Base-by-base conservation (phyloP, 2,329 filamentous ascomycete genomes). In the Hypoxylon sp. region DNA sequence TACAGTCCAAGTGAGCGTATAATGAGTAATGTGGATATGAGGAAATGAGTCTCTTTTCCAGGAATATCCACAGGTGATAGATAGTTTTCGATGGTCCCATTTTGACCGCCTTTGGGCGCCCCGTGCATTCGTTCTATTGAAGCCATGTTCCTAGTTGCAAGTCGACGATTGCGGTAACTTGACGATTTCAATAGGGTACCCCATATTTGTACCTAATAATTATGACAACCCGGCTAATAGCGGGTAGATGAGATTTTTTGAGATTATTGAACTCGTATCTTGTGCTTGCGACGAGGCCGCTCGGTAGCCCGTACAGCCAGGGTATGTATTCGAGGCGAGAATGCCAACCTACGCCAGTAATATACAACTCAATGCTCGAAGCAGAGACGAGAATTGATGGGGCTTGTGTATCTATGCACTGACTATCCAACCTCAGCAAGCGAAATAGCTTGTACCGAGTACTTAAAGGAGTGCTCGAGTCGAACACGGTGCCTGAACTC, bases 31-130 rank as follows among this genome's bases (percentile, higher is more conserved):
- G 55, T 61, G 60, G 56, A 52, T 67, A 44, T 44, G 39, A 44
- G 39, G 39, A 44, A 63, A 65, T 65, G 53, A 63, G 22, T 52
- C 22, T 53, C 11, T 60, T 39, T 24, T 51, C 46, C 6, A 54
- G 58, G 47, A 37, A 66, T 62, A 66, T 64, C 50, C 59, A 61
- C 47, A 42, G 31, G 35, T 17, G 37, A 69, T 39, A 61, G 56
- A 50, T 50, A 50, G 46, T 31, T 57, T 59, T 68, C 24, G 48
- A 63, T 46, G 50, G 60, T 51, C 35, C 29, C 9, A 47, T 35
- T 60, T 67, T 71, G 68, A 71, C 70, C 70, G 68, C 65, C 56
- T 61, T 56, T 52, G 57, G 50, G 39, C 35, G 58, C 42, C 61
- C 65, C 59, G 52, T 65, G 63, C 53, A 55, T 59, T 46, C 55